Evolutionary conservation across 1,139 yeast genomes (phyloP), one percentile per base, ranked within the genome.

Genomic region (Saccharomyces hybrid): DNA sequence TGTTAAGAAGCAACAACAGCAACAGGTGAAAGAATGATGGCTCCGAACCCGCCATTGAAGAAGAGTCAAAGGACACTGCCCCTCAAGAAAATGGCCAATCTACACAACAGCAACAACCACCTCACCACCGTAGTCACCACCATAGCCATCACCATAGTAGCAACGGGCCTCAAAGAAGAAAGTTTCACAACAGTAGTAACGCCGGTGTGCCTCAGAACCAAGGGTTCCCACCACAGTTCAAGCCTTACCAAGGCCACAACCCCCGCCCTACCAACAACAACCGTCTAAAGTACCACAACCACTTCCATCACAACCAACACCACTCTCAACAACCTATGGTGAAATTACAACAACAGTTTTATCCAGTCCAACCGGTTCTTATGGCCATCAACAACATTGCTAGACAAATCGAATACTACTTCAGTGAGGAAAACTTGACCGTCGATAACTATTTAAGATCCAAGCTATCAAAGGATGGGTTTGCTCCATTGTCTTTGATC

Each of bases 371-470:
- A 54, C 65, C 67, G 4, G 58, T 60, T 11, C 58, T 66, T 51
- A 58, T 64, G 58, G 68, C 71, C 75, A 68, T 78, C 78, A 62
- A 64, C 53, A 67, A 64, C 52, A 61, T 66, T 48, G 70, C 70
- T 28, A 80, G 80, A 64, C 97, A 90, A 76, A 75, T 90, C 56
- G 93, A 88, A 68, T 93, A 91, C 75, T 93, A 93, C 72, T 86
- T 93, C 72, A 85, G 95, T 27, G 78, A 85, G 55, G 96, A 90
- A 65, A 93, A 93, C 73, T 78, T 93, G 71, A 51, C 58, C 19
- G 63, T 65, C 47, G 73, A 70, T 56, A 55, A 57, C n/a, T 70
- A 61, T 49, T 56, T 70, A 56, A 64, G 63, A 56, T 56, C 65
- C 7, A 65, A 66, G 47, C 56, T 70, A 42, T 64, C 68, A 19